Evolutionary conservation across 78 protist genomes (phyloP).

Genomic region (Parvularia atlantis): DNA sequence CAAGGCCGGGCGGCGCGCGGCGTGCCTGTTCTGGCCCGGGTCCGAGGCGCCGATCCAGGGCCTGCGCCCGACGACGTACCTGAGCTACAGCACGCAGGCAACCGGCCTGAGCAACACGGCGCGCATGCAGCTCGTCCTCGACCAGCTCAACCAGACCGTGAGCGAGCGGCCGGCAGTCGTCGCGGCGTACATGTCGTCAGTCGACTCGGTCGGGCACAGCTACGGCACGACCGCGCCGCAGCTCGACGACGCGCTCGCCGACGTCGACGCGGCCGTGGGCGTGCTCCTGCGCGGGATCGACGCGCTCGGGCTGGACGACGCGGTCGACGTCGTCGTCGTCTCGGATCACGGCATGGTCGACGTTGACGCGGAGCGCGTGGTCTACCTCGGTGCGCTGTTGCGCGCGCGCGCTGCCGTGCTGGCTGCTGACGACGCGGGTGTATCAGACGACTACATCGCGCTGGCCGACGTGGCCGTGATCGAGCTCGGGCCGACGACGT

Average conservation of each 20-base stretch:
- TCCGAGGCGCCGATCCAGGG: conserved; percentile 15
- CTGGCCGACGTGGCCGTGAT: background rate
- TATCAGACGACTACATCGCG: background rate
- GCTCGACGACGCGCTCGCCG: background rate
- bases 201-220: conserved; percentile 20
- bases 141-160: conserved; percentile 9
- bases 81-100: background rate
- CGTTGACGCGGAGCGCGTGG: background rate
- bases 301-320: background rate
- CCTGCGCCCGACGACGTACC: conserved; percentile 10
- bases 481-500: too few species aligned
- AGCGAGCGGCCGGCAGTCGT: background rate
- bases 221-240: conserved; percentile 14
- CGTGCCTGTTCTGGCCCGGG: conserved; percentile 28
- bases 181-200: conserved; percentile 6
- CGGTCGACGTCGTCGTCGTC: conserved; percentile 18
- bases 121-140: conserved; percentile 5
- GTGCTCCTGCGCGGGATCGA: background rate
- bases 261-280: conserved; percentile 9
- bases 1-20: background rate
- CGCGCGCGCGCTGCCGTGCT: too few species aligned
- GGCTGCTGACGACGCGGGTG: too few species aligned
- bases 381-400: too few species aligned
- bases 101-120: background rate
- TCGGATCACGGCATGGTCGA: conserved; percentile 35